Conservation (phyloP, 306 rosid species). For the Abrus pulchellus region DNA sequence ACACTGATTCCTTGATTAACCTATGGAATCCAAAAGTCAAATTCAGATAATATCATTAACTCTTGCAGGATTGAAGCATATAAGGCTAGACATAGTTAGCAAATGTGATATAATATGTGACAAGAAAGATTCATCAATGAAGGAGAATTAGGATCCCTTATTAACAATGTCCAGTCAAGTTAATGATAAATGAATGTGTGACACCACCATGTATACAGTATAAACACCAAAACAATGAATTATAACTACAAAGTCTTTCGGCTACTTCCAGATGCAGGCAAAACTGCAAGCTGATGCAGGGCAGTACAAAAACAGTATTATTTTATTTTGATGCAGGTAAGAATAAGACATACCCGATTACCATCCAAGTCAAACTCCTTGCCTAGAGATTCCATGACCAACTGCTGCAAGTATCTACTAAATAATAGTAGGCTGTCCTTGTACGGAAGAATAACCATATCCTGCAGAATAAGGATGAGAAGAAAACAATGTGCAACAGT, state of each 20-base stretch:
- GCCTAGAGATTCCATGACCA: conserved; percentile 99
- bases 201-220: not conserved
- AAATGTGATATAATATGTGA: conserved; percentile 9
- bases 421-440: conserved; percentile 92
- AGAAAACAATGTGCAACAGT: conserved; percentile 38
- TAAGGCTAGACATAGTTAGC: not conserved
- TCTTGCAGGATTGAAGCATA: conserved; percentile 11
- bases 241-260: conserved; percentile 16
- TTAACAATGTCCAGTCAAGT: conserved; percentile 11
- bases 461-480: conserved; percentile 59
- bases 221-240: not conserved
- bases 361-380: conserved; percentile 99
- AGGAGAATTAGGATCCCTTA: conserved; percentile 30
- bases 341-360: conserved; percentile 74
- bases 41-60: conserved; percentile 9
- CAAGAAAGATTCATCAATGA: conserved; percentile 20
- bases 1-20: conserved; percentile 93
- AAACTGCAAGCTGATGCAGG: not conserved
- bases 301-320: not conserved
- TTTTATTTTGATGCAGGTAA: conserved; percentile 35
- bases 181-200: conserved; percentile 3
- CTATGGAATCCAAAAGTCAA: conserved; percentile 54
- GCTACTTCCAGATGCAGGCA: conserved; percentile 12
- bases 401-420: conserved; percentile 96
- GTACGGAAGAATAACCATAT: conserved; percentile 99